Conservation (phyloP, 345 rosid genomes). For the Cardamine chenopodiifolia region DNA sequence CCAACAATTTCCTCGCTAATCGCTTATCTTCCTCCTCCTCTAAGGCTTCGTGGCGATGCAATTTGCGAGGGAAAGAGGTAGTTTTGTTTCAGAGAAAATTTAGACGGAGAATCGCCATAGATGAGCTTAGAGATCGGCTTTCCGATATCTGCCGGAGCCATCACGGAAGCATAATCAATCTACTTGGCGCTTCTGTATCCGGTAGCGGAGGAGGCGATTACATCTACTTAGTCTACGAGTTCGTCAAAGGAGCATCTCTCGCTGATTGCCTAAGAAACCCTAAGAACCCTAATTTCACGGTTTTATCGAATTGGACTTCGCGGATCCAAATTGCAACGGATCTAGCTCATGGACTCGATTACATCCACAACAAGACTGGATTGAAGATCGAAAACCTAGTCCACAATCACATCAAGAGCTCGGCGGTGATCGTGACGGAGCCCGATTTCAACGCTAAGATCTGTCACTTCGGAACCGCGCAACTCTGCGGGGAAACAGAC, state of each 20-base stretch:
- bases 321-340: conserved; percentile 82
- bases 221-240: conserved; percentile 75
- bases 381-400: conserved; percentile 57
- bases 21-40: conserved; percentile 63
- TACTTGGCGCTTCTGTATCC: conserved; percentile 72
- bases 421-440: conserved; percentile 67
- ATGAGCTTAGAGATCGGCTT: conserved; percentile 53
- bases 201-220: conserved; percentile 53
- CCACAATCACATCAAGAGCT: conserved; percentile 78
- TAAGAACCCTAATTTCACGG: conserved; percentile 67
- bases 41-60: conserved; percentile 78
- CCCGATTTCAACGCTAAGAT: conserved; percentile 66
- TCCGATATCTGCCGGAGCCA: conserved; percentile 71
- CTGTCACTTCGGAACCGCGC: conserved; percentile 86
- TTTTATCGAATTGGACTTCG: conserved; percentile 75
- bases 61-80: conserved; percentile 59
- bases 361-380: conserved; percentile 78
- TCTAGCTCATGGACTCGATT: conserved; percentile 83
- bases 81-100: conserved; percentile 76
- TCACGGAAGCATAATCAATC: conserved; percentile 64
- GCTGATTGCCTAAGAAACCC: conserved; percentile 68
- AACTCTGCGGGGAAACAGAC: conserved; percentile 69
- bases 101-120: conserved; percentile 51
- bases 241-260: conserved; percentile 63
- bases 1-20: conserved; percentile 82